Evolutionary conservation across 208 protist species (phyloP).

Genomic region (Acanthamoeba royreba): DNA sequence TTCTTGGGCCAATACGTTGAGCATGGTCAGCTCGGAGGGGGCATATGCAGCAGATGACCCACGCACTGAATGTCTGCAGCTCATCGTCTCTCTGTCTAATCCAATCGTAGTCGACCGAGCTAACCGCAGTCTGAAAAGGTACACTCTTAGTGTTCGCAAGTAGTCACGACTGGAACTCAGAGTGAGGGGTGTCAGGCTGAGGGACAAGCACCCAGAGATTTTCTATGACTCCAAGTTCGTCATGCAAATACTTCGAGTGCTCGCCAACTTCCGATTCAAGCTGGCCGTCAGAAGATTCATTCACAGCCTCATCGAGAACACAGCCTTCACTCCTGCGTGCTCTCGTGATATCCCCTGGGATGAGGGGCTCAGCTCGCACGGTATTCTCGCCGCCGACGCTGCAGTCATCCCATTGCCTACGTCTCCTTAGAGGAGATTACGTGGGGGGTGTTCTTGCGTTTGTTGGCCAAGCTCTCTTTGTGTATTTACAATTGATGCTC

Average conservation of each 20-base stretch:
- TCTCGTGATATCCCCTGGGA: background rate
- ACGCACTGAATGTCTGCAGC: background rate
- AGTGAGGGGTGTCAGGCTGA: background rate
- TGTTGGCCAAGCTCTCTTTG: too few relatives aligned
- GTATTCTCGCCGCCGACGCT: too few relatives aligned
- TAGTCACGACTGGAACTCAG: background rate
- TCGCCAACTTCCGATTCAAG: background rate
- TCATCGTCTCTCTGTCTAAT: background rate
- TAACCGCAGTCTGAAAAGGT: background rate
- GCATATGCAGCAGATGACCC: background rate
- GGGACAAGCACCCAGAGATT: background rate
- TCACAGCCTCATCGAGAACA: background rate
- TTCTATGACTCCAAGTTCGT: background rate
- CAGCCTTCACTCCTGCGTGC: background rate
- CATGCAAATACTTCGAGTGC: background rate
- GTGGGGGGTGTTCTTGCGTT: too few relatives aligned
- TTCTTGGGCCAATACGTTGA: background rate
- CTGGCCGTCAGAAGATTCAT: background rate
- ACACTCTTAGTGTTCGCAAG: too few relatives aligned
- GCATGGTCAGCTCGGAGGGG: background rate
- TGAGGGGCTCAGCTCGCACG: too few relatives aligned
- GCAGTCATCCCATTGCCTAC: too few relatives aligned
- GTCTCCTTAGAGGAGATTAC: too few relatives aligned
- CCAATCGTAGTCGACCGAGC: background rate
- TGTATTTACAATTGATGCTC: too few relatives aligned